Evolutionary conservation across 192 early-diverging fungal genomes (phyloP).

Genomic region (Umbelopsis isabellina): DNA sequence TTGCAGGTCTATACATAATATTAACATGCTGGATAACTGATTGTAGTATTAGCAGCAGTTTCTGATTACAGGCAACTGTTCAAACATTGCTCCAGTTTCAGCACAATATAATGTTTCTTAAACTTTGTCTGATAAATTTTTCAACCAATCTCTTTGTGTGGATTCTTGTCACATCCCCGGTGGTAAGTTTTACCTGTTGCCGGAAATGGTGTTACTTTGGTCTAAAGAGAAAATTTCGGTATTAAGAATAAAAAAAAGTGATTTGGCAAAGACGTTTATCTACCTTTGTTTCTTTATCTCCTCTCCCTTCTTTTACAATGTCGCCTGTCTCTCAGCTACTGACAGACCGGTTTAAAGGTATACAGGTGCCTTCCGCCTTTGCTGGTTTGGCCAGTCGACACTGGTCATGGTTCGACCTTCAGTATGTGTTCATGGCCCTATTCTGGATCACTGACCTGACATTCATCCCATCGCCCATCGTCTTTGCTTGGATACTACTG

Average conservation of each 20-base stretch:
- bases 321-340: slow-evolving; percentile 3
- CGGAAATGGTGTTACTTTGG: background rate
- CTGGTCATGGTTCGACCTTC: slow-evolving; percentile 47
- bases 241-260: too few relatives aligned
- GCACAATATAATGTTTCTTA: too few relatives aligned
- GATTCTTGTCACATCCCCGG: background rate
- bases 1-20: background rate
- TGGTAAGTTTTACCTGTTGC: slow-evolving; percentile 4
- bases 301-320: background rate
- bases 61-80: too few relatives aligned
- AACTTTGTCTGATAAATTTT: too few relatives aligned
- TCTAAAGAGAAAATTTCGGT: too few relatives aligned
- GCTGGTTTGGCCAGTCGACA: background rate
- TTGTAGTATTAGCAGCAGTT: too few relatives aligned
- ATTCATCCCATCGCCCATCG: slow-evolving; percentile 43
- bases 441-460: slow-evolving; percentile 43
- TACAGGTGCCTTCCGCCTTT: background rate
- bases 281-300: background rate
- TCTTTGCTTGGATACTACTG: slow-evolving; percentile 25
- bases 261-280: too few relatives aligned
- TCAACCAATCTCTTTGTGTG: too few relatives aligned
- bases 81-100: too few relatives aligned
- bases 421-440: slow-evolving; percentile 49
- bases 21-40: too few relatives aligned
- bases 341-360: slow-evolving; percentile 5